These are phyloP conservation scores for Psidium guajava DNA, from an alignment of 345 rosid genomes.

Conservation along the genomic window DNA sequence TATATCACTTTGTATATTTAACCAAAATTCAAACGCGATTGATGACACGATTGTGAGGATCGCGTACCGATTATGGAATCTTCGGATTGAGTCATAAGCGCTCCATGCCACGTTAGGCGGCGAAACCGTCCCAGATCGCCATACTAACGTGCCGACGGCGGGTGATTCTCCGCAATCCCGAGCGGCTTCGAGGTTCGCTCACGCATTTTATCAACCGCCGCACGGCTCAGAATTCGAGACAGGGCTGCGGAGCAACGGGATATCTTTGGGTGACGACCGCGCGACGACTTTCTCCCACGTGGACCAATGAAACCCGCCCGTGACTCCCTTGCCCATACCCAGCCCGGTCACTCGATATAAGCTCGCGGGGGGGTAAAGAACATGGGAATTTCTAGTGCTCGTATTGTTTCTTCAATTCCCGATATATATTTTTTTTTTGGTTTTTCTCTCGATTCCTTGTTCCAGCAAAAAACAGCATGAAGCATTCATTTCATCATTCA, in stretches of 20 bases:
- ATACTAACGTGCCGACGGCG: rapidly evolving
- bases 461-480: too few relatives aligned
- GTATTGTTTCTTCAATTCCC: too few relatives aligned
- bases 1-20: too few relatives aligned
- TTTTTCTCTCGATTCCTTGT: too few relatives aligned
- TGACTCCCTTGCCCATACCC: not conserved
- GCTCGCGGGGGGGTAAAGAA: not conserved
- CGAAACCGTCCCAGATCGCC: not conserved
- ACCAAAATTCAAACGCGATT: rapidly evolving
- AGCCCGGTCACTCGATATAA: not conserved
- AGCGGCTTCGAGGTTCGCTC: not conserved
- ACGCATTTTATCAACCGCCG: too few relatives aligned
- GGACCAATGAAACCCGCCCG: not conserved
- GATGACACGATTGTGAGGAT: not conserved
- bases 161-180: not conserved
- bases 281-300: not conserved
- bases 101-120: rapidly evolving
- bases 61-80: not conserved
- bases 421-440: too few relatives aligned
- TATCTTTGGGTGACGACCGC: not conserved
- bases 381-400: too few relatives aligned
- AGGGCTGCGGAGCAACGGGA: not conserved
- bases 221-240: not conserved
- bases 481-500: too few relatives aligned
- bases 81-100: rapidly evolving